Conservation (phyloP, 139 green algal genomes). For the Chlorella sp. region DNA sequence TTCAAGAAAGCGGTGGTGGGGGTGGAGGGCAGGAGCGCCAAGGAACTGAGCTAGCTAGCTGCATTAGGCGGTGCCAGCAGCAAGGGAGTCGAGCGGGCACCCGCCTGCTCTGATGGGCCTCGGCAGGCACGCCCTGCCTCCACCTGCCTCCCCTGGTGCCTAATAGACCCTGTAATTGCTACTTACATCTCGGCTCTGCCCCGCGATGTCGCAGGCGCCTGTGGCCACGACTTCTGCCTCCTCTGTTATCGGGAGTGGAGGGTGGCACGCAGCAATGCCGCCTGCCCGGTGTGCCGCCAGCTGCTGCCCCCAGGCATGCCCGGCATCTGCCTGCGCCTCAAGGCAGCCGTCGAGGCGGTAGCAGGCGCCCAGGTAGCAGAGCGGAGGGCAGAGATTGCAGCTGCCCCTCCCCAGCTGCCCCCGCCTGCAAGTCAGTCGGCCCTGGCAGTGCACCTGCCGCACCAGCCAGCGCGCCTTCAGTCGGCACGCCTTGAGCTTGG, state of each 20-base stretch:
- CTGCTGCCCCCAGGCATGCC: background rate
- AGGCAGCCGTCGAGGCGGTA: background rate
- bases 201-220: background rate
- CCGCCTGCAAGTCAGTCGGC: no score
- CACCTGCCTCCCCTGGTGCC: no score
- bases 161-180: background rate
- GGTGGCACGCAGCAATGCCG: background rate
- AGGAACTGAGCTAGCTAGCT: no score
- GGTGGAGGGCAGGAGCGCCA: no score
- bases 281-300: background rate
- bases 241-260: background rate
- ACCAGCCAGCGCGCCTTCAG: no score
- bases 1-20: no score
- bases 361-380: background rate
- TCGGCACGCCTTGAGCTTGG: no score
- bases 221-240: background rate
- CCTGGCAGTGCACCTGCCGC: background rate
- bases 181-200: background rate
- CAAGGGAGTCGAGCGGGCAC: no score
- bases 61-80: no score
- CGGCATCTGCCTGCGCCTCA: background rate
- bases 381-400: background rate
- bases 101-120: no score
- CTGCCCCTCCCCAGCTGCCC: no score
- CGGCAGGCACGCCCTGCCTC: no score